Base-by-base conservation (phyloP, 2,329 filamentous ascomycete genomes). In the Aspergillus tanneri region DNA sequence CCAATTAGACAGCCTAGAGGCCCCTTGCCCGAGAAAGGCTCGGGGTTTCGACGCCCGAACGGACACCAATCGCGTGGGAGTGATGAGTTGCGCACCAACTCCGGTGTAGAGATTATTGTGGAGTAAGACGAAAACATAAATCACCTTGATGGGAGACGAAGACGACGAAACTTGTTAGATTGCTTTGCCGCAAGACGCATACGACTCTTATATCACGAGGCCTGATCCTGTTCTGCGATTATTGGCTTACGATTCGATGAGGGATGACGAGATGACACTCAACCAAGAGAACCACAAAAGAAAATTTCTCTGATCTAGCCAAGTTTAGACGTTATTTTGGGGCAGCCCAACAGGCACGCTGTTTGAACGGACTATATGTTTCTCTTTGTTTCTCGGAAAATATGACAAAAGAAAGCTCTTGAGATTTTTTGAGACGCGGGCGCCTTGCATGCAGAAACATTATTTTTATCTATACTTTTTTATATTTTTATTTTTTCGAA, bases 1-100 rank as follows among this genome's bases (percentile, higher is more conserved):
- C 82, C 82, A 52, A 75, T 82, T 58, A 75, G 82, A 55, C 82
- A 85, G 64, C 81, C 82, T 55, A 77, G 81, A 60, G 82, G 82
- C 37, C 82, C 82, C 22, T 72, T 80, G 25, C 77, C 79, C 35
- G 82, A 83, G 60, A 79, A 81, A 54, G 80, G 80, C 43, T 71
- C 79, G 50, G 63, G 82, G 72, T 69, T 85, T 77, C 69, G 76
- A 52, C 74, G 81, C 59, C 80, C 79, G 60, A 84, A 84, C 61
- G 82, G 82, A 60, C 82, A 84, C 64, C 77, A 80, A 59, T 69
- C 77, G 47, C 79, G 81, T 57, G 80, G 79, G 60, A 84, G 81
- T 65, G 82, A 85, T 59, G 82, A 85, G 65, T 70, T 85, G 50
- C 80, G 80, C 47, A 76, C 79, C 56, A 79, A 77, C 60, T 81